These are phyloP conservation scores for Ogataea haglerorum DNA, from an alignment of 805 yeast species.

Conservation along the genomic window DNA sequence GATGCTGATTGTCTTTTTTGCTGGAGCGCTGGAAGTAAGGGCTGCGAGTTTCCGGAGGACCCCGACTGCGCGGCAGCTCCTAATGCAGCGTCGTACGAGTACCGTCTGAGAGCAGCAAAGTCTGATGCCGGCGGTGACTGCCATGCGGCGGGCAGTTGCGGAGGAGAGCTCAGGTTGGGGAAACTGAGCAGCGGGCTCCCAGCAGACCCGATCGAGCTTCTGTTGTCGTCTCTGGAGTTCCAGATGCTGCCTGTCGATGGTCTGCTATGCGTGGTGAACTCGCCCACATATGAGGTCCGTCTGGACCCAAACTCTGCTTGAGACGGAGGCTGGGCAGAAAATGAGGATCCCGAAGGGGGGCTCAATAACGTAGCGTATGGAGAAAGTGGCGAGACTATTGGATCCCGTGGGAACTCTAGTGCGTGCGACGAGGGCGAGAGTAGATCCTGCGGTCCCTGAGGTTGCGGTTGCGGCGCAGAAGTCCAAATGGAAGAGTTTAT, in stretches of 20 bases:
- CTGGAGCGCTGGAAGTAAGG: slow-evolving; percentile 12
- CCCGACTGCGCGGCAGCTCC: slow-evolving; percentile 13
- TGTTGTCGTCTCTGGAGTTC: slow-evolving; percentile 18
- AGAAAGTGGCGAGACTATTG: slow-evolving; percentile 19
- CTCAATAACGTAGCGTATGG: slow-evolving; percentile 15
- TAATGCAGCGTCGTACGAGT: slow-evolving; percentile 24
- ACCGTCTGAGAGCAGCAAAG: slow-evolving; percentile 23
- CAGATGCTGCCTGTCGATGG: slow-evolving; percentile 18
- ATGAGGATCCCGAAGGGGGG: slow-evolving; percentile 11
- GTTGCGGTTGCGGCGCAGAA: slow-evolving; percentile 5
- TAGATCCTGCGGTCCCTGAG: slow-evolving; percentile 1
- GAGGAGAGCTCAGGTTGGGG: slow-evolving; percentile 16
- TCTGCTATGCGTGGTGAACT: slow-evolving; percentile 19
- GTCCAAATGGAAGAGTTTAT: slow-evolving; percentile 26
- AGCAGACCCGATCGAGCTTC: slow-evolving; percentile 25
- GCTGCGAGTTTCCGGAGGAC: slow-evolving; percentile 5
- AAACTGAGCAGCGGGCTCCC: slow-evolving; percentile 24
- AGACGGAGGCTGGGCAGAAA: slow-evolving; percentile 5
- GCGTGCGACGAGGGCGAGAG: slow-evolving; percentile 9
- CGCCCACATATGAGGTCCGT: slow-evolving; percentile 23
- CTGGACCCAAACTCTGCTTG: slow-evolving; percentile 15
- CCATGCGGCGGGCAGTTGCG: slow-evolving; percentile 19
- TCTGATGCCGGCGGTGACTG: slow-evolving; percentile 27
- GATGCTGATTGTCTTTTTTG: slow-evolving; percentile 15
- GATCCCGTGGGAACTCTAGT: slow-evolving; percentile 12